Evolutionary conservation across 2,329 filamentous ascomycete species (phyloP), one percentile per base, ranked within the genome.

Genomic region (Allantophomopsis lycopodina): DNA sequence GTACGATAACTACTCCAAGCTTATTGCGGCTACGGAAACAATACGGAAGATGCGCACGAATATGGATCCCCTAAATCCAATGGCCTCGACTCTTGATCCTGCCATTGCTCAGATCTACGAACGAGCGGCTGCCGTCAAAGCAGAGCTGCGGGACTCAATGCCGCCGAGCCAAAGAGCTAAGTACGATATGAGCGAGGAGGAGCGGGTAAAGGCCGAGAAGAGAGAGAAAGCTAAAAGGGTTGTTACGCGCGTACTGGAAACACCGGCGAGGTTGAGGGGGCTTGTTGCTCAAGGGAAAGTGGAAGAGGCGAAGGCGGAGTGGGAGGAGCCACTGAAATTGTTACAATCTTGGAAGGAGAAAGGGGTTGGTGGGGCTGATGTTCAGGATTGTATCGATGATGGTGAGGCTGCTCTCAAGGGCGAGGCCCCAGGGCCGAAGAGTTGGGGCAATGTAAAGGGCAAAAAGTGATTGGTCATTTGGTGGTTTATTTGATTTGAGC

Each of bases 1-100:
- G 4, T 98, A 98, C 59, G 89, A 98, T 58, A 98, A 98, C 57
- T 98, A 96, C 60, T 91, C 83, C 50, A 96, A 96, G 62, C 64
- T 98, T 48, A 95, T 98, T 48, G 76, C 81, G n/a, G 91, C 91
- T 1, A 95, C 93, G 10, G 89, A 94, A 60, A 96, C 89, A 3
- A 98, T 98, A 53, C 74, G 83, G 37, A 86, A 84, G 66, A 88
- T 91, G 83, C 70, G 83, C 42, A 70, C 74, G 23, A 85, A 79
- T 47, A 88, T 89, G 82, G 83, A 87, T 50, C 82, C 81, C 3
- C 56, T 87, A 36, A 81, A 80, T 43, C 80, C 82, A 15, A 1
- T 82, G 58, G 81, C 79, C 2, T 77, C 76, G 35, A 85, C 79
- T 0, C 67, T 88, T 23, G 76, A 81, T 47, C 76, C 78, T 2